Evolutionary conservation across 192 early-diverging fungal genomes (phyloP), one percentile per base, ranked within the genome.

Genomic region (Backusella australiensis): DNA sequence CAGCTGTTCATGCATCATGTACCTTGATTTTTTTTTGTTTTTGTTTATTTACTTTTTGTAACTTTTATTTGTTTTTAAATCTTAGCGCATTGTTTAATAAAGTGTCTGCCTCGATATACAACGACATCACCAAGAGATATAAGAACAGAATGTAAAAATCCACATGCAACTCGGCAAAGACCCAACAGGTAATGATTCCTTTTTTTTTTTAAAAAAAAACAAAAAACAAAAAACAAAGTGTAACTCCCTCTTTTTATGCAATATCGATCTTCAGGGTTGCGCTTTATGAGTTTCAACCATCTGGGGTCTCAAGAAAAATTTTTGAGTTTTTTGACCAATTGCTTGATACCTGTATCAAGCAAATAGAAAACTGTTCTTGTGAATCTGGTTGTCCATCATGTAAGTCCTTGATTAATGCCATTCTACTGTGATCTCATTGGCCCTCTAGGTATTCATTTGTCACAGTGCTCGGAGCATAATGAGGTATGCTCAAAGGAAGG

Each of bases 111-210:
- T 17, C 44, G 52, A 32, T 75, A 75, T 74, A 71, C 78, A 65
- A 81, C 12, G 63, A 76, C 80, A 23, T 46, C 49, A 41, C n/a
- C 65, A n/a, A 75, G 56, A 23, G 81, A 76, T 75, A 46, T 90
- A 38, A 53, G 79, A 53, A 89, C 87, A 4, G 85, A 89, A 53
- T 89, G 88, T 73, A 89, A 89, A 69, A 81, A 80, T 53, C 86
- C 88, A 19, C 42, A 76, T 44, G 87, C 87, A 44, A 81, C 72
- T 17, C 56, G 86, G n/a, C 63, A 68, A 23, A 67, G 86, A 69
- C 88, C 88, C 3, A 74, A 78, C 19, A 71, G 86, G 86, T 78
- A 46, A 72, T 36, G 36, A 0, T 6, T 38, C 36, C 8, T 41
- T 44, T 23, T 69, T 12, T 26, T 34, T 9, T 7, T 17, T 29